phyloP scores from a whole-genome alignment of 2,329 filamentous ascomycete genomes.

The Tricladium varicosporioides region DNA sequence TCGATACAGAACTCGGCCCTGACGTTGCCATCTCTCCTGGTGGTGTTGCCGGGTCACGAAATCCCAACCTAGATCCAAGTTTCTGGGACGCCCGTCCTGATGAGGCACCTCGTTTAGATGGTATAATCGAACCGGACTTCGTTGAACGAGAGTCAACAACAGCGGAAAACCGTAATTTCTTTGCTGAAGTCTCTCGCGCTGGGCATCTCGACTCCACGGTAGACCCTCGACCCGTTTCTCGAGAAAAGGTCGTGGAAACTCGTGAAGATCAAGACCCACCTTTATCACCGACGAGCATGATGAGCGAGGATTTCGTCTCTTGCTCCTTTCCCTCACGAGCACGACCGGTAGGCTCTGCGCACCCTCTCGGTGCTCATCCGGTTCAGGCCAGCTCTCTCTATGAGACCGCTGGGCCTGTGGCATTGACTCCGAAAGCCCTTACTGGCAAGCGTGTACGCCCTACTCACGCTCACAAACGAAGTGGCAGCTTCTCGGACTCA shows the following conservation, averaged over 20 bases:
- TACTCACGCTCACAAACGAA: slow-evolving; percentile 69
- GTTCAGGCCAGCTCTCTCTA: slow-evolving; percentile 50
- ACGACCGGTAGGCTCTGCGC: slow-evolving; percentile 41
- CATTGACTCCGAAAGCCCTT: slow-evolving; percentile 56
- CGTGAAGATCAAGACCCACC: slow-evolving; percentile 35
- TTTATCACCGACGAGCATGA: slow-evolving; percentile 55
- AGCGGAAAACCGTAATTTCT: slow-evolving; percentile 40
- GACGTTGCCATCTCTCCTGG: slow-evolving; percentile 73
- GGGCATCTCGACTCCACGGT: slow-evolving; percentile 49
- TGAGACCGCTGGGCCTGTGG: slow-evolving; percentile 48
- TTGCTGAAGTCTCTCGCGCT: slow-evolving; percentile 45
- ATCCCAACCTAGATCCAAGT: slow-evolving; percentile 52
- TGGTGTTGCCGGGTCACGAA: slow-evolving; percentile 62
- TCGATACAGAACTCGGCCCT: slow-evolving; percentile 57
- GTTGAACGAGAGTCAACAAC: slow-evolving; percentile 24
- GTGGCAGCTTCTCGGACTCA: slow-evolving; percentile 84
- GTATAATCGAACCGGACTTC: slow-evolving; percentile 36
- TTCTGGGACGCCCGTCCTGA: slow-evolving; percentile 47
- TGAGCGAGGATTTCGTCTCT: slow-evolving; percentile 60
- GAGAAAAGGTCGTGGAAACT: slow-evolving; percentile 3
- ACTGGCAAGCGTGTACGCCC: slow-evolving; percentile 59
- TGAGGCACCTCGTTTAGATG: slow-evolving; percentile 45
- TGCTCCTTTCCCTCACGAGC: slow-evolving; percentile 60
- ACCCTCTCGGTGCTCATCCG: slow-evolving; percentile 54
- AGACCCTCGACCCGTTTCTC: slow-evolving; percentile 27